A percentile compares a stretch with the other conserved stretches of the same genome.
These are phyloP conservation scores for Pythium periplocum DNA, from an alignment of 352 stramenopile species.

Conservation along the genomic window DNA sequence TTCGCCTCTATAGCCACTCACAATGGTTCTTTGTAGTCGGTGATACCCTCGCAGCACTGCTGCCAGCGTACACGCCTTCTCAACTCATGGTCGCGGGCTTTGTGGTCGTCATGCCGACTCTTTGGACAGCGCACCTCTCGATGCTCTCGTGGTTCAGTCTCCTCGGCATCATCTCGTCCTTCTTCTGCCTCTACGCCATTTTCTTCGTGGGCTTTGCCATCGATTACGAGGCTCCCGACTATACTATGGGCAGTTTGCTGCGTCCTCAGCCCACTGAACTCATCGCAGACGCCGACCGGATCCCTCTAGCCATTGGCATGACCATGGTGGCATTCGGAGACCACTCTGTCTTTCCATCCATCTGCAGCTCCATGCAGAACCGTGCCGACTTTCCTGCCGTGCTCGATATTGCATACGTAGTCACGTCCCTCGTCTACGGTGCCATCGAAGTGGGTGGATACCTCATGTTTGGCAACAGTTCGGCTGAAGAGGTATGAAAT, in stretches of 20 bases:
- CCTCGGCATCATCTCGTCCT: constrained; percentile 74
- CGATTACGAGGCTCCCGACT: constrained; percentile 29
- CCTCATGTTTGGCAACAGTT: constrained; percentile 75
- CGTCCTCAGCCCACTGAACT: constrained; percentile 53
- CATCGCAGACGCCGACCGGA: constrained; percentile 56
- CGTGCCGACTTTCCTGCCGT: constrained; percentile 54
- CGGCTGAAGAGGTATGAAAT: constrained; percentile 55
- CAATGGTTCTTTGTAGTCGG: constrained; percentile 33
- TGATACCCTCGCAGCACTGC: constrained; percentile 66
- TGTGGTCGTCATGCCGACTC: constrained; percentile 67
- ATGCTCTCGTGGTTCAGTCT: constrained; percentile 84
- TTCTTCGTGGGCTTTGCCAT: constrained; percentile 72
- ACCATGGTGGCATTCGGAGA: constrained; percentile 86
- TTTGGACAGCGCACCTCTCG: constrained; percentile 78
- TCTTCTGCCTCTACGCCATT: constrained; percentile 73
- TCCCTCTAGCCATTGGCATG: constrained; percentile 75
- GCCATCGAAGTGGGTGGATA: constrained; percentile 75
- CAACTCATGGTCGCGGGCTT: constrained; percentile 68
- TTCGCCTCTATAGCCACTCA: constrained; percentile 1
- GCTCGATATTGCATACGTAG: constrained; percentile 68
- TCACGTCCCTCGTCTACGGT: constrained; percentile 67
- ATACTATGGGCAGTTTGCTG: constrained; percentile 49
- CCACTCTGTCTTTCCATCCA: constrained; percentile 86
- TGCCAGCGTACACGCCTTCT: constrained; percentile 50
- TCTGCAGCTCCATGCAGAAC: constrained; percentile 78